These are phyloP conservation scores for Gossypium arboreum DNA, from an alignment of 345 rosid species.

Conservation along the genomic window DNA sequence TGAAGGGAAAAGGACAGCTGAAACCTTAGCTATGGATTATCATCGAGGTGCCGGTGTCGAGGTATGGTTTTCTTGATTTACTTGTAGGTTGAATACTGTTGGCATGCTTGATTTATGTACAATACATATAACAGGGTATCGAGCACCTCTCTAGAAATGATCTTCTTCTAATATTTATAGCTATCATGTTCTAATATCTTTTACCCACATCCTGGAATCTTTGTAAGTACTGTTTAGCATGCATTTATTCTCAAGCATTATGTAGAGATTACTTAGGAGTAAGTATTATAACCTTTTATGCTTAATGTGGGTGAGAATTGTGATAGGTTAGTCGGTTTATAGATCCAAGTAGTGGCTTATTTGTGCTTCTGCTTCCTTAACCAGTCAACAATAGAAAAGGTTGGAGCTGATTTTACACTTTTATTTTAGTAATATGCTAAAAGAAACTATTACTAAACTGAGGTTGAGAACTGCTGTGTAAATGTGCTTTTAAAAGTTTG, in stretches of 20 bases:
- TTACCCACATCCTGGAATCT: not conserved
- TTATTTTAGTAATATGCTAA: not conserved
- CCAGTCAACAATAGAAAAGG: not conserved
- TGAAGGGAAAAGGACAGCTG: constrained; percentile 98
- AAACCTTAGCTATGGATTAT: constrained; percentile 93
- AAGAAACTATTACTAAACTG: not conserved
- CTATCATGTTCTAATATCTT: not conserved
- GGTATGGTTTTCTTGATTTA: constrained; percentile 38
- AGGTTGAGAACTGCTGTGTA: not conserved
- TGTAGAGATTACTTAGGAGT: not conserved
- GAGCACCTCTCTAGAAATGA: not conserved
- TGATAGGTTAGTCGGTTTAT: not conserved
- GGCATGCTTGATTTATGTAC: not conserved
- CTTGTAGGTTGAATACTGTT: not conserved
- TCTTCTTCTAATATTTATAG: not conserved
- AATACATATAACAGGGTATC: no score
- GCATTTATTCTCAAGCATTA: not conserved
- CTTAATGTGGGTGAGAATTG: not conserved
- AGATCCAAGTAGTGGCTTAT: not conserved
- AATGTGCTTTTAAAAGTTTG: no score
- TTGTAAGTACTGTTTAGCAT: not conserved
- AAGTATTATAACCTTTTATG: not conserved
- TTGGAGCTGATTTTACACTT: not conserved
- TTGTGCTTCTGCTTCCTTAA: not conserved
- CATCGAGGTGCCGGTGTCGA: constrained; percentile 93